A percentile compares a stretch with the other conserved stretches of the same genome.
These are phyloP conservation scores for Pyrenophora graminea DNA, from an alignment of 2,329 filamentous ascomycete genomes.

Conservation along the genomic window DNA sequence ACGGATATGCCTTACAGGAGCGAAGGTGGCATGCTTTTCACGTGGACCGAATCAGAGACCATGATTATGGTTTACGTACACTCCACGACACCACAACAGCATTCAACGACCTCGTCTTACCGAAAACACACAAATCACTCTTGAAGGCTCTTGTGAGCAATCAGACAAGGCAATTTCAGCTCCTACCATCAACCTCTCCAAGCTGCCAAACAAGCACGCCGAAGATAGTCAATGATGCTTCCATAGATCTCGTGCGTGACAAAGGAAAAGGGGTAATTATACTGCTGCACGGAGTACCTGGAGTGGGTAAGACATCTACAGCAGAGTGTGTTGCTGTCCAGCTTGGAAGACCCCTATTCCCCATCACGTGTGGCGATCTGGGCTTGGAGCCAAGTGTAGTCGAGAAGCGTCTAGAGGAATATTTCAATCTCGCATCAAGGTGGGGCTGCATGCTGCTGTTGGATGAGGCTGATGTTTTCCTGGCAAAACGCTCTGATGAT, in stretches of 20 bases:
- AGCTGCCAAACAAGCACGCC: no score
- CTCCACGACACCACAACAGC: no score
- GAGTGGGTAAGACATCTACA: neutral
- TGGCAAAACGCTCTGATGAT: constrained; percentile 42
- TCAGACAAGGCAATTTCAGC: no score
- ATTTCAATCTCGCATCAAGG: constrained; percentile 20
- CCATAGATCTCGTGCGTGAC: neutral
- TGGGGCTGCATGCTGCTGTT: constrained; percentile 57
- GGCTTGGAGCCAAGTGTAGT: constrained; percentile 3
- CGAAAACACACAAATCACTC: no score
- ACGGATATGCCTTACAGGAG: no score
- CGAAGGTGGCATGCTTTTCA: no score
- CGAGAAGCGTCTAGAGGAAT: constrained; percentile 5
- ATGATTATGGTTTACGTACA: no score
- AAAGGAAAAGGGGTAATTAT: neutral
- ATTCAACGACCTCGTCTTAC: no score
- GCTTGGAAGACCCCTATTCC: constrained; percentile 25
- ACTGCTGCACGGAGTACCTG: neutral
- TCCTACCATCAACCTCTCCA: no score
- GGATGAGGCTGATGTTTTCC: constrained; percentile 8
- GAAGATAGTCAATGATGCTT: no score
- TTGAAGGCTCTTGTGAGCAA: no score
- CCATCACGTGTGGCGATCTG: constrained; percentile 18
- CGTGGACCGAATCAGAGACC: no score
- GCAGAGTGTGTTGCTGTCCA: constrained; percentile 13